These are phyloP conservation scores for Phaffia rhodozyma DNA, from an alignment of 1,284 basidiomycete genomes.

Conservation along the genomic window DNA sequence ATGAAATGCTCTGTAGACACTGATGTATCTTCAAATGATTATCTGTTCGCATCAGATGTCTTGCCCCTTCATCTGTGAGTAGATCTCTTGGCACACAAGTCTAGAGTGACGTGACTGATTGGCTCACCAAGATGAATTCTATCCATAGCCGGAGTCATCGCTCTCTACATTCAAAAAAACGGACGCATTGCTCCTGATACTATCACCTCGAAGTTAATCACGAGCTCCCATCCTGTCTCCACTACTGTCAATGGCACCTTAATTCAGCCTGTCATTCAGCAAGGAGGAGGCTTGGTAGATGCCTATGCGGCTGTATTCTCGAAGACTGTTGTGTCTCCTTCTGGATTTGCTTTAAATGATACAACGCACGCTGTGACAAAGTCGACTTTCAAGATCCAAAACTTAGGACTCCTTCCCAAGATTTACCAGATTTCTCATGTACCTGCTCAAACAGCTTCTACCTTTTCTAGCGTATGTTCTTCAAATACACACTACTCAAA, in stretches of 20 bases:
- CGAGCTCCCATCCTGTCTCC: slow-evolving; percentile 44
- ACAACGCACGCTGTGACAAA: slow-evolving; percentile 45
- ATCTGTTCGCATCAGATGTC: too few relatives aligned
- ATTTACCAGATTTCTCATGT: too few relatives aligned
- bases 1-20: too few relatives aligned
- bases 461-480: too few relatives aligned
- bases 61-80: too few relatives aligned
- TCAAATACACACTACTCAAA: too few relatives aligned
- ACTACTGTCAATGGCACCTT: slow-evolving; percentile 43
- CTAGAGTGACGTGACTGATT: too few relatives aligned
- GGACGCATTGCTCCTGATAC: slow-evolving; percentile 39
- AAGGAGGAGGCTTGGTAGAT: slow-evolving; percentile 56
- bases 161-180: slow-evolving; percentile 48
- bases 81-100: too few relatives aligned
- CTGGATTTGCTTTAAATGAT: slow-evolving; percentile 55
- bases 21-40: too few relatives aligned
- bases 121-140: slow-evolving; percentile 12
- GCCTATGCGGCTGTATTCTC: slow-evolving; percentile 50
- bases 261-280: slow-evolving; percentile 49
- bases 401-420: not conserved
- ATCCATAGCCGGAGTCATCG: slow-evolving; percentile 52
- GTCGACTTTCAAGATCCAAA: slow-evolving; percentile 31
- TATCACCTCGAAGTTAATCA: slow-evolving; percentile 43
- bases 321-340: slow-evolving; percentile 46
- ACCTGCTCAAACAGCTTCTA: too few relatives aligned